phyloP scores from a whole-genome alignment of 2,329 filamentous ascomycete genomes.

The Penicillium sp. region DNA sequence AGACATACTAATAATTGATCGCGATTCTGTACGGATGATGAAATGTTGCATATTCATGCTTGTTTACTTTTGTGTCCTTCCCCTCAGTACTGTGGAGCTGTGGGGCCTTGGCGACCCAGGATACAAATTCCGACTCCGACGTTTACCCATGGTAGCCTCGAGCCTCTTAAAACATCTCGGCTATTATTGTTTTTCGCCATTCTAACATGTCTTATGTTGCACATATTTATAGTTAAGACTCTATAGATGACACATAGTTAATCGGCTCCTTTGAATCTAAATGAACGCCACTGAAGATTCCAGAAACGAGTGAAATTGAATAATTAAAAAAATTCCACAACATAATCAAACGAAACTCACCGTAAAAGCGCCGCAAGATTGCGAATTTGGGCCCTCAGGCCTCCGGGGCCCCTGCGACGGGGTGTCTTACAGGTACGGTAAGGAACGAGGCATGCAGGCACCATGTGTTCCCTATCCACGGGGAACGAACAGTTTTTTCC shows the following conservation, averaged over 20 bases:
- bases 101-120: neutral
- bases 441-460: neutral
- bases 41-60: neutral
- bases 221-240: no score
- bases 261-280: neutral
- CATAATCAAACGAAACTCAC: neutral
- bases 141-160: neutral
- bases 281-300: neutral
- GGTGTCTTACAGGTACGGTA: neutral
- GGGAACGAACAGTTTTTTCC: neutral
- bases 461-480: conserved; percentile 1
- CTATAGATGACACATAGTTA: neutral
- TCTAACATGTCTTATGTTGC: no score
- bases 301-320: neutral
- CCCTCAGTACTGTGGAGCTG: neutral
- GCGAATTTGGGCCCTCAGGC: neutral
- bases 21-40: no score
- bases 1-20: no score
- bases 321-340: neutral
- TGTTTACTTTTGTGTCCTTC: conserved; percentile 1
- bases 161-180: neutral
- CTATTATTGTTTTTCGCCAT: neutral
- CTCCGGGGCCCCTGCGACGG: neutral
- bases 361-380: neutral
- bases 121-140: neutral